A percentile compares a stretch with the other conserved stretches of the same genome.
These are phyloP conservation scores for Trichoderma reesei DNA, from an alignment of 495 filamentous ascomycete genomes.

Conservation along the genomic window DNA sequence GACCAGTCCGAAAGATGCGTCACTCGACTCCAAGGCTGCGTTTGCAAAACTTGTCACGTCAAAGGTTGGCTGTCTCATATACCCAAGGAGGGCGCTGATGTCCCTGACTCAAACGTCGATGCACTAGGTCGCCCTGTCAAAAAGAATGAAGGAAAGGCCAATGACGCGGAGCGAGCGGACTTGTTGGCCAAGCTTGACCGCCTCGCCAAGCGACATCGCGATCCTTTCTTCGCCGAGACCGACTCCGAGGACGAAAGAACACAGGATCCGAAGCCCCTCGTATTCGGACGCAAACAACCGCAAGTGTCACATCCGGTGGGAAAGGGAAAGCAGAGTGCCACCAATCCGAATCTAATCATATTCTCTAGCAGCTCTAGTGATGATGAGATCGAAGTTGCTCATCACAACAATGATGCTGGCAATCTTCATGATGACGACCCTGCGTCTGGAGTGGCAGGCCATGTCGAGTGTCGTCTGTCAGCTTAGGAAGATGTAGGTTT, in stretches of 20 bases:
- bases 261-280: too few relatives aligned
- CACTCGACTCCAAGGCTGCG: background rate
- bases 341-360: background rate
- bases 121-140: background rate
- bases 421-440: background rate
- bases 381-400: background rate
- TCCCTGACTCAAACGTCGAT: background rate
- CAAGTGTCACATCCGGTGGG: background rate
- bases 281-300: too few relatives aligned
- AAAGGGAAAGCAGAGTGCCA: too few relatives aligned
- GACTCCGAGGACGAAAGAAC: too few relatives aligned
- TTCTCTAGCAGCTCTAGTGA: background rate
- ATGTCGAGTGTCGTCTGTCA: background rate
- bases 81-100: background rate
- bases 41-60: background rate
- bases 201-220: too few relatives aligned
- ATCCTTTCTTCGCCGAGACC: too few relatives aligned
- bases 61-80: slow-evolving; percentile 6
- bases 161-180: background rate
- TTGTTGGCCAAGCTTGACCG: background rate
- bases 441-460: background rate
- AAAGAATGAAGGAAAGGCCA: background rate
- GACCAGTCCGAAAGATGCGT: background rate
- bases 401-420: background rate
- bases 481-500: slow-evolving; percentile 1